A percentile compares a stretch with the other conserved stretches of the same genome.
Conservation (phyloP, 108 stramenopile genomes). For the Stephanodiscus triporus region DNA sequence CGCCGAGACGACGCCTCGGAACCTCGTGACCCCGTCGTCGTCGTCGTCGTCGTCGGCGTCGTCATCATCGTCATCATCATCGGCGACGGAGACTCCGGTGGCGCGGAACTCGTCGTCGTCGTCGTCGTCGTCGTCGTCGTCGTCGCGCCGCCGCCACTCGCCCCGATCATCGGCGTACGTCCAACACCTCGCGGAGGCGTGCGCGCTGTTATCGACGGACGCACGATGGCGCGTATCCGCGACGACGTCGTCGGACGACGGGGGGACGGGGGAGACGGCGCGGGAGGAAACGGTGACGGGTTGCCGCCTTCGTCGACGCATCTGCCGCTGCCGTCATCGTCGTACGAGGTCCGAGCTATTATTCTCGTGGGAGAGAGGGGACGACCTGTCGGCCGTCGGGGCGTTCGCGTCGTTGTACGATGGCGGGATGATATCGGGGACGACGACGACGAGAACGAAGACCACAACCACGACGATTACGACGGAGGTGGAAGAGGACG, state of each 20-base stretch:
- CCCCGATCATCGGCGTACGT: slow-evolving; percentile 73
- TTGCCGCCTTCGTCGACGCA: neutral
- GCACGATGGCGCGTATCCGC: slow-evolving; percentile 57
- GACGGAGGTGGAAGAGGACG: neutral
- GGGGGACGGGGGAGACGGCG: neutral
- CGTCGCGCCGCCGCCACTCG: neutral
- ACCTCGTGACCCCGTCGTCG: neutral
- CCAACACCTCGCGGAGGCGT: slow-evolving; percentile 82
- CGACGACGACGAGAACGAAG: neutral
- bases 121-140: neutral
- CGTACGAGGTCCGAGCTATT: slow-evolving; percentile 16
- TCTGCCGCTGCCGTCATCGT: neutral
- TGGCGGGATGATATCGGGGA: neutral
- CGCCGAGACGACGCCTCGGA: too few relatives aligned
- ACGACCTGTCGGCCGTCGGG: slow-evolving; percentile 73
- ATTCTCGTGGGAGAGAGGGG: slow-evolving; percentile 73
- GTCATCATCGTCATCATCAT: neutral
- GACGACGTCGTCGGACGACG: neutral
- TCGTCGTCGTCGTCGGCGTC: slow-evolving; percentile 1
- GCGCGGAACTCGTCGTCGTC: neutral
- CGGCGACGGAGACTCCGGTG: neutral
- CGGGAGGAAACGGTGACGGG: too few relatives aligned
- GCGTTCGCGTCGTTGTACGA: slow-evolving; percentile 59
- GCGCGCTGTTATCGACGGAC: slow-evolving; percentile 66
- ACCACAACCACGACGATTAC: neutral